These are phyloP conservation scores for Macrophomina phaseolina DNA, from an alignment of 2,329 filamentous ascomycete species.

Conservation along the genomic window DNA sequence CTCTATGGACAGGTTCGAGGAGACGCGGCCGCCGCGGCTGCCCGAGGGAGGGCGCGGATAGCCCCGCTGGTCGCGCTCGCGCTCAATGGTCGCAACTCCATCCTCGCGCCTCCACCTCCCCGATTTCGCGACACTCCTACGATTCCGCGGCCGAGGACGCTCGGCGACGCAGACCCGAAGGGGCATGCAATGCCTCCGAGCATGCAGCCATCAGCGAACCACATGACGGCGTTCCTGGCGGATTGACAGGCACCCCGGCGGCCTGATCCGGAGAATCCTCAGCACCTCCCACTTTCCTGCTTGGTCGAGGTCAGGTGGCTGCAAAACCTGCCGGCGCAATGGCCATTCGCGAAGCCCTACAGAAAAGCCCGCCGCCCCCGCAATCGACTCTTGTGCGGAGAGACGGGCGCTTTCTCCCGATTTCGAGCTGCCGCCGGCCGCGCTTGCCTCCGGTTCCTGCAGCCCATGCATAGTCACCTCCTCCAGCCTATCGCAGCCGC, in stretches of 20 bases:
- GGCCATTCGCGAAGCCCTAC: constrained; percentile 19
- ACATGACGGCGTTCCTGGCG: constrained; percentile 16
- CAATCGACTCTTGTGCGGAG: constrained; percentile 4
- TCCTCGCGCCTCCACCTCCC: not conserved
- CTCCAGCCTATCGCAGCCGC: constrained; percentile 4
- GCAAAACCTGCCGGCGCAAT: constrained; percentile 1
- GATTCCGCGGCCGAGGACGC: not conserved
- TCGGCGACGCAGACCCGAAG: constrained; percentile 4
- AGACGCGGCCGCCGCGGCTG: no score
- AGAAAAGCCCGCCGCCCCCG: not conserved
- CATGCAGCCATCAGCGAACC: constrained; percentile 1
- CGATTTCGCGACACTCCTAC: constrained; percentile 1
- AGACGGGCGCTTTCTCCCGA: not conserved
- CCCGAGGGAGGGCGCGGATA: constrained; percentile 1
- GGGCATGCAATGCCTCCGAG: not conserved
- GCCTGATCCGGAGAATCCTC: not conserved
- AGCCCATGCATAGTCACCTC: constrained; percentile 9
- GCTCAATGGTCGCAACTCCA: not conserved
- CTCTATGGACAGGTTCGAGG: no score
- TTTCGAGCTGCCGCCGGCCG: not conserved
- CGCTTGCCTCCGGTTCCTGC: constrained; percentile 7
- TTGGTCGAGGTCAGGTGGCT: constrained; percentile 7
- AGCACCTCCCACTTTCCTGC: constrained; percentile 4
- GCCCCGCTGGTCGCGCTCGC: not conserved
- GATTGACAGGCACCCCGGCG: not conserved